Evolutionary conservation across 495 filamentous ascomycete species (phyloP).

Genomic region (Chaetomidium leptoderma): DNA sequence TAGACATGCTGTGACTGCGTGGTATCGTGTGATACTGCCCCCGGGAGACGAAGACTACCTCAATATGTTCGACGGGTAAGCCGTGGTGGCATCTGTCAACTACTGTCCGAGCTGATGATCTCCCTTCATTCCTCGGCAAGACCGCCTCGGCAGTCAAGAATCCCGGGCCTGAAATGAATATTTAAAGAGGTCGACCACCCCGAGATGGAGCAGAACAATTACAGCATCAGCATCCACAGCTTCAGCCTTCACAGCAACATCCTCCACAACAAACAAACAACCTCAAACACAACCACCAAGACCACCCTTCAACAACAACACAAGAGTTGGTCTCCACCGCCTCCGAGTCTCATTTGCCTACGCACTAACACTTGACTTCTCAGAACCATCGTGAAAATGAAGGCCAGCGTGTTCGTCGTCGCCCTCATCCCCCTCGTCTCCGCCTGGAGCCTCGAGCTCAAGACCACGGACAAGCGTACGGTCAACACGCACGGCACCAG

Average conservation of each 20-base stretch:
- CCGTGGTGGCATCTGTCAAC: not conserved
- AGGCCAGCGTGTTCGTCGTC: constrained; percentile 11
- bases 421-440: constrained; percentile 7
- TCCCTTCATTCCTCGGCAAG: not conserved
- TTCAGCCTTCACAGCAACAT: not conserved
- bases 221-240: not conserved
- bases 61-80: too few species aligned
- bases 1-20: not conserved
- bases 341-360: not conserved
- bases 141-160: not conserved
- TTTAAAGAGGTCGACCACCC: not conserved
- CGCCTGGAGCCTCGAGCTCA: constrained; percentile 15
- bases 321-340: not conserved
- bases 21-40: too few species aligned
- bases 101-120: not conserved
- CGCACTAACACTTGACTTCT: not conserved
- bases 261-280: not conserved
- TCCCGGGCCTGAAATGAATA: not conserved
- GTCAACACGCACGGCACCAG: constrained; percentile 2
- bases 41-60: too few species aligned
- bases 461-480: constrained; percentile 6
- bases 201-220: not conserved
- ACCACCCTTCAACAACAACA: not conserved
- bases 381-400: constrained; percentile 10
- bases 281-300: not conserved